These are phyloP conservation scores for Zymoseptoria tritici DNA, from an alignment of 2,329 filamentous ascomycete species.

Conservation along the genomic window DNA sequence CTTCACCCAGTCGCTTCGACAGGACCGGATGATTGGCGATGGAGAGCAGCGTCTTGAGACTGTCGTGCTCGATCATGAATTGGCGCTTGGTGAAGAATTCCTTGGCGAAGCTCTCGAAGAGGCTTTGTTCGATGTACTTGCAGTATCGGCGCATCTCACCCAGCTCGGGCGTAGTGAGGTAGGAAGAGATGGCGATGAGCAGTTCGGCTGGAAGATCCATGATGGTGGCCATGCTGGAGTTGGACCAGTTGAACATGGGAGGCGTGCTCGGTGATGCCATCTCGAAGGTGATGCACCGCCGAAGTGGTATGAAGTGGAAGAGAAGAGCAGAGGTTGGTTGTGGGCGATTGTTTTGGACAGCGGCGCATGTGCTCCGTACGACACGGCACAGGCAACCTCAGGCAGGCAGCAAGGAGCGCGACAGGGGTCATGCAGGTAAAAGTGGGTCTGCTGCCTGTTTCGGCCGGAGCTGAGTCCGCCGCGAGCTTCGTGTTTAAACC, in stretches of 20 bases:
- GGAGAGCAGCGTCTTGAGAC: conserved; percentile 46
- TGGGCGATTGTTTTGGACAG: background rate
- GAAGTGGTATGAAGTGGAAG: background rate
- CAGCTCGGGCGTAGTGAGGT: conserved; percentile 51
- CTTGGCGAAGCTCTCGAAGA: conserved; percentile 50
- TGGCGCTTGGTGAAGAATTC: conserved; percentile 61
- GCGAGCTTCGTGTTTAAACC: background rate
- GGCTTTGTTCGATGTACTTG: conserved; percentile 45
- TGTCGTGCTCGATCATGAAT: conserved; percentile 55
- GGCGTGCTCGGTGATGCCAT: conserved; percentile 1
- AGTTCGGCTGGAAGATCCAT: conserved; percentile 50
- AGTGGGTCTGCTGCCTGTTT: background rate
- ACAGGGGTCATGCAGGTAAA: background rate
- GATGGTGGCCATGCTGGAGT: conserved; percentile 3
- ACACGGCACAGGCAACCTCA: background rate
- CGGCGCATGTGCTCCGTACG: no score
- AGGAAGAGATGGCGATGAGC: conserved; percentile 47
- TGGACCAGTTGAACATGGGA: background rate
- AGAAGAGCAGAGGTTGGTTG: background rate
- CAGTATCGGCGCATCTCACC: conserved; percentile 49
- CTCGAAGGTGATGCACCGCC: conserved; percentile 1
- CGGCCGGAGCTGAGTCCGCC: background rate
- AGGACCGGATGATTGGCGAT: conserved; percentile 35
- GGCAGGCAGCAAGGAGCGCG: background rate
- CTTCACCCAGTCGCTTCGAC: conserved; percentile 36